Conservation (phyloP, 192 early-diverging fungal genomes). For the Coemansia sp. region DNA sequence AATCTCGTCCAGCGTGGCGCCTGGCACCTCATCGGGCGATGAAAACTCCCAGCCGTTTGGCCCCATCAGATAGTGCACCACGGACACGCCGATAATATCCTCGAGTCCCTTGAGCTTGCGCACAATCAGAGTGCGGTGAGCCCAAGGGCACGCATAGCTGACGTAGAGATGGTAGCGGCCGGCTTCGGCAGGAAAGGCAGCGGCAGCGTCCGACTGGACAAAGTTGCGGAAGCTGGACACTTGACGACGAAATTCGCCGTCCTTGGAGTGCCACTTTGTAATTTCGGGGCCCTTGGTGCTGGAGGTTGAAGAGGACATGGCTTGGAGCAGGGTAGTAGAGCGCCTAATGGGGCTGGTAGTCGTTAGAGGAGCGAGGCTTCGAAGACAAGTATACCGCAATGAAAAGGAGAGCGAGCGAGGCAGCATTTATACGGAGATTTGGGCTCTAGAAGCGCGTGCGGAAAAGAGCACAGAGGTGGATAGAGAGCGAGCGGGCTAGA, state of each 20-base stretch:
- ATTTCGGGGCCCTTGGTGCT: conserved; percentile 8
- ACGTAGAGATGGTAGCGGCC: conserved; percentile 82
- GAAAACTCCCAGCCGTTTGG: conserved; percentile 81
- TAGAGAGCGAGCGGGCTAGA: no score
- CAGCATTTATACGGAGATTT: no score
- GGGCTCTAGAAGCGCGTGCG: no score
- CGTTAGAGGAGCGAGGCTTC: neutral
- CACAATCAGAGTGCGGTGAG: conserved; percentile 83
- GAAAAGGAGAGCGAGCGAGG: no score
- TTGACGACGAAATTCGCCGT: conserved; percentile 80
- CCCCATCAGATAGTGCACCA: conserved; percentile 77
- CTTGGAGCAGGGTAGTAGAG: neutral
- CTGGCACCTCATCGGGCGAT: conserved; percentile 65
- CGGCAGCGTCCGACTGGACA: conserved; percentile 53
- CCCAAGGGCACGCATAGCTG: conserved; percentile 67
- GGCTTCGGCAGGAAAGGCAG: conserved; percentile 69
- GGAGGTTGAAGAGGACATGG: conserved; percentile 1
- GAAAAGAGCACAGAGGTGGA: no score
- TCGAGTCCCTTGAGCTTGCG: conserved; percentile 89
- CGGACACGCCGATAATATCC: conserved; percentile 75
- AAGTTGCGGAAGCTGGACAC: conserved; percentile 65
- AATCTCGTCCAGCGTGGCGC: conserved; percentile 70
- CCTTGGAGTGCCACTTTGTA: conserved; percentile 60
- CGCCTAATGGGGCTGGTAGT: neutral
- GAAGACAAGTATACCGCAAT: no score